Evolutionary conservation across 768 basidiomycete genomes (phyloP).

Genomic region (Boletales sp.): DNA sequence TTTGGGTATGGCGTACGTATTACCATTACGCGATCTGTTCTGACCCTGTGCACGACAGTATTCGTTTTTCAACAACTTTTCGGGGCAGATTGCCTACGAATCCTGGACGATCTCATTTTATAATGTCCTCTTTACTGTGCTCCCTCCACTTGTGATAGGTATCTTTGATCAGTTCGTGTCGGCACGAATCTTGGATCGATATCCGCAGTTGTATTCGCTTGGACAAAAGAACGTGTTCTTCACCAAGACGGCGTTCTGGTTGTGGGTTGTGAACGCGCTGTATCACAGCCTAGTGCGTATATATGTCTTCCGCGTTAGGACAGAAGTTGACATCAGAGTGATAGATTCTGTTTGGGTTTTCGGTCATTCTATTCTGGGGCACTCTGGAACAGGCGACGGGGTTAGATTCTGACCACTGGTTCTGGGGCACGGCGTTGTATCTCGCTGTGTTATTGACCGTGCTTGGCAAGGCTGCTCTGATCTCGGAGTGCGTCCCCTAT

Average conservation of each 20-base stretch:
- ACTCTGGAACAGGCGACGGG: conserved; percentile 82
- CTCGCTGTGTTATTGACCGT: conserved; percentile 91
- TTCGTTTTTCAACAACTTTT: conserved; percentile 99
- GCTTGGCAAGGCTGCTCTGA: conserved; percentile 92
- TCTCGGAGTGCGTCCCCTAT: conserved; percentile 80
- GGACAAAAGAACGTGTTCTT: conserved; percentile 96
- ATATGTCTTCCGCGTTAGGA: not conserved
- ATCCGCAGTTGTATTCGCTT: conserved; percentile 92
- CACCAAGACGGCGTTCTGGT: conserved; percentile 86
- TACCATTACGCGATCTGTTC: not conserved
- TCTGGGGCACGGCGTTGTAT: conserved; percentile 98
- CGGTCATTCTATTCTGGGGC: conserved; percentile 88
- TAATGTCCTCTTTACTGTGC: conserved; percentile 93
- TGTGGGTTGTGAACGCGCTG: conserved; percentile 85
- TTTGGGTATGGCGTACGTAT: conserved; percentile 67
- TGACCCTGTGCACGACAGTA: conserved; percentile 49
- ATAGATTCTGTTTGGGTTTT: conserved; percentile 85
- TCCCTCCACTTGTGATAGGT: conserved; percentile 96
- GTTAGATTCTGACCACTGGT: conserved; percentile 91
- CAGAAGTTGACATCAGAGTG: not conserved
- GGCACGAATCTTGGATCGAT: conserved; percentile 92
- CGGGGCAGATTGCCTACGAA: conserved; percentile 97
- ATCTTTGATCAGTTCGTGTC: conserved; percentile 99
- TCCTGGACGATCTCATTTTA: conserved; percentile 98
- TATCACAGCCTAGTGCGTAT: conserved; percentile 80